Conservation (phyloP, 345 rosid species). For the Microcos paniculata region DNA sequence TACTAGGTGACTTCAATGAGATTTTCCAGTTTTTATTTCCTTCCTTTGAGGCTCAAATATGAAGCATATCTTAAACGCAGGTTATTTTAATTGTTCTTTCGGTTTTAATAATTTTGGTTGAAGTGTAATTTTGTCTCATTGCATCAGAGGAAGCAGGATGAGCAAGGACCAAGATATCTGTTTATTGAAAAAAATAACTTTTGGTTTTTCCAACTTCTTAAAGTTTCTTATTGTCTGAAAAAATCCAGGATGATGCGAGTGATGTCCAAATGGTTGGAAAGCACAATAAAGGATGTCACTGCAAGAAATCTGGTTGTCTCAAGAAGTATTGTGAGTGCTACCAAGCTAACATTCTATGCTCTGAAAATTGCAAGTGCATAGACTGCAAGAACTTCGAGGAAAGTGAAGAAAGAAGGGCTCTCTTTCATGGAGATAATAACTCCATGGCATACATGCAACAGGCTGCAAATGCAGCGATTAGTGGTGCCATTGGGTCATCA, state of each 20-base stretch:
- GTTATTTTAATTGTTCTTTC: background rate
- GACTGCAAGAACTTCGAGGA: slow-evolving; percentile 85
- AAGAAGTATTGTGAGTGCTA: slow-evolving; percentile 94
- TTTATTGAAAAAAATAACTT: background rate
- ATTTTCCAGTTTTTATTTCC: background rate
- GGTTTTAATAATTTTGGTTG: background rate
- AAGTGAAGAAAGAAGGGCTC: slow-evolving; percentile 60
- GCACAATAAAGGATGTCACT: slow-evolving; percentile 88
- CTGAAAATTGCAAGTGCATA: slow-evolving; percentile 81
- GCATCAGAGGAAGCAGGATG: background rate
- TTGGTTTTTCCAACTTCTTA: background rate
- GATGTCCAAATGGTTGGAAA: slow-evolving; percentile 53
- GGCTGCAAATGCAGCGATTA: slow-evolving; percentile 72
- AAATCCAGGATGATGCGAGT: slow-evolving; percentile 49
- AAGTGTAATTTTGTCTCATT: background rate
- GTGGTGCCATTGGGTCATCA: slow-evolving; percentile 61
- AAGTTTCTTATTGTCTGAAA: slow-evolving; percentile 12
- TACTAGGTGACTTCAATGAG: background rate
- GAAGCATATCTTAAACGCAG: background rate
- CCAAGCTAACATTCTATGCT: slow-evolving; percentile 77
- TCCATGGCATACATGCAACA: slow-evolving; percentile 47
- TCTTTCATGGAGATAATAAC: slow-evolving; percentile 45
- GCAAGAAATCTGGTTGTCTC: slow-evolving; percentile 89
- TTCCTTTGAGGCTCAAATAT: background rate
- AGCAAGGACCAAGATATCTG: background rate